Conservation (phyloP, 176 grass and related monocot genomes). For the Typha latifolia region DNA sequence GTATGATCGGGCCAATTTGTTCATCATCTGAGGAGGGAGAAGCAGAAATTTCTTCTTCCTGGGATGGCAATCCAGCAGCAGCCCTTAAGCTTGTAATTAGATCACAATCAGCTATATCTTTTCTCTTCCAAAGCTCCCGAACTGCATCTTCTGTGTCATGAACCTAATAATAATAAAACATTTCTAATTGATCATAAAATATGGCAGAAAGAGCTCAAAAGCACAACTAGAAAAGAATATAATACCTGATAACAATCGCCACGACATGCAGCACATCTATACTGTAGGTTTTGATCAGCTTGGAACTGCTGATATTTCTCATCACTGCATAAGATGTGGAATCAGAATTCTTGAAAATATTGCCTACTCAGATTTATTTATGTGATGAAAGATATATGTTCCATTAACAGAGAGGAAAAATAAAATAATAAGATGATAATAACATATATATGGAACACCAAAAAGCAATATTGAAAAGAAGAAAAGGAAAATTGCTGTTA, state of each 20-base stretch:
- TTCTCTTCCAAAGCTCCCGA: slow-evolving; percentile 86
- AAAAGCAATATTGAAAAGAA: too few relatives aligned
- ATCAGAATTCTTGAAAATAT: slow-evolving; percentile 13
- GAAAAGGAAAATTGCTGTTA: too few relatives aligned
- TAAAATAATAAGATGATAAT: background rate
- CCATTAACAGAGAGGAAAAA: slow-evolving; percentile 6
- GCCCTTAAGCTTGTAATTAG: slow-evolving; percentile 69
- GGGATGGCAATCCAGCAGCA: slow-evolving; percentile 72
- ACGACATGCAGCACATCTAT: slow-evolving; percentile 80
- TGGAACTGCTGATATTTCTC: slow-evolving; percentile 95
- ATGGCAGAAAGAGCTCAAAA: background rate
- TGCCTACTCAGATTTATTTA: background rate
- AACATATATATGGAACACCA: too few relatives aligned
- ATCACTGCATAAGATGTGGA: slow-evolving; percentile 45
- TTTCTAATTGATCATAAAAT: background rate
- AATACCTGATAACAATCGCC: slow-evolving; percentile 89
- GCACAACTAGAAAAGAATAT: slow-evolving; percentile 25
- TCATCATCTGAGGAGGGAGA: slow-evolving; percentile 60
- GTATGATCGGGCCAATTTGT: slow-evolving; percentile 38
- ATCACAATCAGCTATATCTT: slow-evolving; percentile 58
- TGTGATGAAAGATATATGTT: background rate
- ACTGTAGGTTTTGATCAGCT: slow-evolving; percentile 83
- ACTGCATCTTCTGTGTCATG: slow-evolving; percentile 90
- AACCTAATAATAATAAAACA: slow-evolving; percentile 42
- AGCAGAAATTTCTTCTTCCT: slow-evolving; percentile 32